Evolutionary conservation across 169 alveolate species (phyloP).

Genomic region (Cryptosporidium ryanae): DNA sequence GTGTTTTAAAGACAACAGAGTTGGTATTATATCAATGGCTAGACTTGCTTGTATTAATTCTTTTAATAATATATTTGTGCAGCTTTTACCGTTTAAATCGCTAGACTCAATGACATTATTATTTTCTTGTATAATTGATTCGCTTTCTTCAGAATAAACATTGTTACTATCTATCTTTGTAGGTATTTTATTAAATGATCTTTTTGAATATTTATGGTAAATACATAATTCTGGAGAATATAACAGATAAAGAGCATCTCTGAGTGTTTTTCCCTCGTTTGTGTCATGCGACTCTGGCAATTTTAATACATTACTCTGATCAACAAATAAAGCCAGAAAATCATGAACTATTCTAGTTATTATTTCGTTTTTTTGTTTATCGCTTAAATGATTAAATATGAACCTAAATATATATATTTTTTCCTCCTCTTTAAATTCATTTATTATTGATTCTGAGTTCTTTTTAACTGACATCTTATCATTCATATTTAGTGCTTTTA

Average conservation of each 20-base stretch:
- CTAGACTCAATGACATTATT: not conserved
- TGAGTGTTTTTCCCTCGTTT: constrained; percentile 56
- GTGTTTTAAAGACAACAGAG: constrained; percentile 54
- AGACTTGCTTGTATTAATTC: constrained; percentile 71
- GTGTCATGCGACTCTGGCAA: constrained; percentile 59
- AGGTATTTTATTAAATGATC: constrained; percentile 6
- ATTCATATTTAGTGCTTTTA: constrained; percentile 25
- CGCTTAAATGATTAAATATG: constrained; percentile 41
- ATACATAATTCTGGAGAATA: constrained; percentile 59
- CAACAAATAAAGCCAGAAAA: constrained; percentile 57
- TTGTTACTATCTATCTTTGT: not conserved
- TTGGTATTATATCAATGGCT: constrained; percentile 71
- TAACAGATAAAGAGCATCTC: constrained; percentile 37
- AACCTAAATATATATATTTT: constrained; percentile 36
- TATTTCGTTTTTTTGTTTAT: constrained; percentile 59
- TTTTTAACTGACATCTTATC: constrained; percentile 3
- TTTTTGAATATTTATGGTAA: constrained; percentile 69
- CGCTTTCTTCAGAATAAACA: not conserved
- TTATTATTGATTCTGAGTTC: constrained; percentile 1
- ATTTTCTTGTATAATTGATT: not conserved
- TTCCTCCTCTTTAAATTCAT: constrained; percentile 28
- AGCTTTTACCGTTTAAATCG: not conserved
- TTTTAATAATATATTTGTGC: constrained; percentile 22
- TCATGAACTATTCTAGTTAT: constrained; percentile 56
- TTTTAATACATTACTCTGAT: constrained; percentile 38